Percentiles rank a stretch among this genome's conserved stretches.
Conservation (phyloP, 257 asterid species). For the Nicotiana undulata region DNA sequence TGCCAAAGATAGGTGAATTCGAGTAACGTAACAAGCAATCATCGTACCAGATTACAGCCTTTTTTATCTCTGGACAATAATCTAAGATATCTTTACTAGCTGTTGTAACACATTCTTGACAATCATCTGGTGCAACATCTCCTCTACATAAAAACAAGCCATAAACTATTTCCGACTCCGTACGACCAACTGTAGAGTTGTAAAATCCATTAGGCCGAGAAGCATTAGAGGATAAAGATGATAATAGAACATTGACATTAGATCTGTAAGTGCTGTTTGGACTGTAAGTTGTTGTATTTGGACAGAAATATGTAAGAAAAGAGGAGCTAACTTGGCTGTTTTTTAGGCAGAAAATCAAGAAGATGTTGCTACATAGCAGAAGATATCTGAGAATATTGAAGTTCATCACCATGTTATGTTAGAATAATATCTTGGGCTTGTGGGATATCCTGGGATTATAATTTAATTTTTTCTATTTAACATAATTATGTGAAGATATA, state of each 20-base stretch:
- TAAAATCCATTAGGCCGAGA: constrained; percentile 4
- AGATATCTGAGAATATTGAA: background rate
- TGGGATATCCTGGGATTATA: too few species aligned
- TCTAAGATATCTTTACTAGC: background rate
- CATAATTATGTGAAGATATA: too few species aligned
- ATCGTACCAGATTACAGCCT: background rate
- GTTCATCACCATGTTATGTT: background rate
- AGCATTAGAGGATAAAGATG: constrained; percentile 9
- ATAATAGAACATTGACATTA: constrained; percentile 11
- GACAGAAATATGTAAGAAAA: background rate
- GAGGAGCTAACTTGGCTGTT: background rate
- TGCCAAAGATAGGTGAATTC: background rate
- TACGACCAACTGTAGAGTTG: constrained; percentile 3
- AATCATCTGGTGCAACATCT: background rate
- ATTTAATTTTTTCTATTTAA: too few species aligned
- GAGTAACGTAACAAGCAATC: constrained; percentile 1
- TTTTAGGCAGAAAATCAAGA: background rate
- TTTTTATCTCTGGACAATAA: background rate
- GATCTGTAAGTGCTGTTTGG: background rate
- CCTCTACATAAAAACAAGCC: constrained; percentile 24
- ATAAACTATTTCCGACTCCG: background rate
- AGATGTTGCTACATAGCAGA: background rate
- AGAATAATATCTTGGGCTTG: too few species aligned
- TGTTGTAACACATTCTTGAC: constrained; percentile 8
- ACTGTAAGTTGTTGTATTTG: background rate